phyloP scores from a whole-genome alignment of 2,329 filamentous ascomycete genomes.

The Sarocladium brachiariae region DNA sequence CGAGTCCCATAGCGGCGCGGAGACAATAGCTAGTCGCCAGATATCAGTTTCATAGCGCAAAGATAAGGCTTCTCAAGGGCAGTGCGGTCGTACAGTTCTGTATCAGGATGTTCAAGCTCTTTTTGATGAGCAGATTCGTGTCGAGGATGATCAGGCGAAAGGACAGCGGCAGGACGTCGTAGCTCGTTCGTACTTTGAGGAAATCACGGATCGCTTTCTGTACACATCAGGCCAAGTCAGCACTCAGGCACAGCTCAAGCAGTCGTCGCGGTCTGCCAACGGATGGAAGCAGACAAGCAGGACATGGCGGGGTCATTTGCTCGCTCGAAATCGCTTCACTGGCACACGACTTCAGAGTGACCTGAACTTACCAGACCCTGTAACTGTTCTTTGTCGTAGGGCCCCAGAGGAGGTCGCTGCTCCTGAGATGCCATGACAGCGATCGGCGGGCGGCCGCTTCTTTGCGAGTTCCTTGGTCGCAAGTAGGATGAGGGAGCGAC shows the following conservation, averaged over 20 bases:
- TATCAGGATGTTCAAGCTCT: constrained; percentile 89
- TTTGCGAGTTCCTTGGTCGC: constrained; percentile 29
- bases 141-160: constrained; percentile 96
- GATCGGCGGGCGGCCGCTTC: constrained; percentile 17
- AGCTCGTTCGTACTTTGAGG: constrained; percentile 91
- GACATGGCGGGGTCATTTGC: neutral
- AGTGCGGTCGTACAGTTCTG: constrained; percentile 66
- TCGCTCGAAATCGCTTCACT: neutral
- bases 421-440: constrained; percentile 23
- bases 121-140: constrained; percentile 90
- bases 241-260: neutral
- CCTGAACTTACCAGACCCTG: constrained; percentile 62
- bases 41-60: constrained; percentile 14
- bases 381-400: constrained; percentile 64
- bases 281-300: neutral
- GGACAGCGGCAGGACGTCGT: constrained; percentile 93
- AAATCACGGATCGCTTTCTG: constrained; percentile 92
- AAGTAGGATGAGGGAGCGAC: constrained; percentile 56
- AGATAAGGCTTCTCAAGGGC: neutral
- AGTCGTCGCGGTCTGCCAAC: neutral
- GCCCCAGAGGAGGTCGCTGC: constrained; percentile 23
- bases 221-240: constrained; percentile 14
- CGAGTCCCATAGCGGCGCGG: constrained; percentile 94
- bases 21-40: constrained; percentile 74
- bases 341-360: constrained; percentile 3